phyloP scores from a whole-genome alignment of 1,139 yeast genomes.

The Kodamaea derodonti region DNA sequence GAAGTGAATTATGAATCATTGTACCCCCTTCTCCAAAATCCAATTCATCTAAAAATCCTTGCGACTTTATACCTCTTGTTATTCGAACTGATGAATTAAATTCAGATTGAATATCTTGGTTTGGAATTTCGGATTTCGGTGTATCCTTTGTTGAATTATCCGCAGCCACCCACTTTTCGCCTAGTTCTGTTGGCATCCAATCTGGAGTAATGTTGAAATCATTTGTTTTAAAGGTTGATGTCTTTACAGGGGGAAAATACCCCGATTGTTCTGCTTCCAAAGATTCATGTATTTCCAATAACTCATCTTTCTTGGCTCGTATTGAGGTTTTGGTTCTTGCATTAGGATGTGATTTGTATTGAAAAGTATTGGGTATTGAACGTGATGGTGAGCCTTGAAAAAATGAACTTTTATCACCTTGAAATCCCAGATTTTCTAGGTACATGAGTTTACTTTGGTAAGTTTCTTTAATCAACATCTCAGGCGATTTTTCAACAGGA shows the following conservation, averaged over 20 bases:
- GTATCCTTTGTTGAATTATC: constrained; percentile 5
- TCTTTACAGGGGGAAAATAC: constrained; percentile 13
- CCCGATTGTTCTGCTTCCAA: neutral
- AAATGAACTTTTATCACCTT: constrained; percentile 15
- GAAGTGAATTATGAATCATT: constrained; percentile 34
- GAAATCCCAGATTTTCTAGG: constrained; percentile 32
- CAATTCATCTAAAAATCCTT: constrained; percentile 10
- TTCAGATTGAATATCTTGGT: constrained; percentile 11
- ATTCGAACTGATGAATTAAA: constrained; percentile 32
- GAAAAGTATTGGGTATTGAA: constrained; percentile 45
- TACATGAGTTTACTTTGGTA: constrained; percentile 36
- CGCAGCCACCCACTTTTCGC: constrained; percentile 34
- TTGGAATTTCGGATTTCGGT: constrained; percentile 2
- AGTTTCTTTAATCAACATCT: constrained; percentile 8
- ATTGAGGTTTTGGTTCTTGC: constrained; percentile 37
- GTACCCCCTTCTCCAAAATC: constrained; percentile 27
- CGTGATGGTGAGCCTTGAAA: constrained; percentile 18
- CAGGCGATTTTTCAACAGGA: constrained; percentile 11
- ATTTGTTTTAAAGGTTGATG: constrained; percentile 15
- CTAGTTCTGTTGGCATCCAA: constrained; percentile 44
- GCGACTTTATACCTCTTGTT: constrained; percentile 13
- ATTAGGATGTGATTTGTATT: constrained; percentile 44
- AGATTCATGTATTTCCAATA: neutral
- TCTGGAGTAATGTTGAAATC: constrained; percentile 32
- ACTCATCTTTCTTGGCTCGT: constrained; percentile 10